Evolutionary conservation across 352 stramenopile genomes (phyloP), one percentile per base, ranked within the genome.

Genomic region (Aphanomyces astaci): DNA sequence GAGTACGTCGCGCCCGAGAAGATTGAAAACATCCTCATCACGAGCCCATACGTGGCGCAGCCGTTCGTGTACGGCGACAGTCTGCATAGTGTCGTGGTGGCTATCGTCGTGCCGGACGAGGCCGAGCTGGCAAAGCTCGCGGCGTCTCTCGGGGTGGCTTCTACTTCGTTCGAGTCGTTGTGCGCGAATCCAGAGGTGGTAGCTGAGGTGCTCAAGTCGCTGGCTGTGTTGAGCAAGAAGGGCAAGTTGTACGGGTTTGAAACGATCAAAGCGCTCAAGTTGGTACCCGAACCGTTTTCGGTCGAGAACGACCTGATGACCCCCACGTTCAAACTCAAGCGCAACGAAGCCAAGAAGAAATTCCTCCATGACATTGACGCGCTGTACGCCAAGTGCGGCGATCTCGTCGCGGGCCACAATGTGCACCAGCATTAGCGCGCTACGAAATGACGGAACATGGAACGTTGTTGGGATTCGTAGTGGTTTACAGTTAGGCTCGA

Each of bases 1-100:
- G 95, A 99, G 79, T 98, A 99, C 75, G 85, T 99, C 2, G 94
- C 96, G 0, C 81, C 96, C 4, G 95, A 99, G 75, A 98, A 98
- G 81, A 94, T 99, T 75, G 96, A 99, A 72, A 96, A 92, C 71
- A 85, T 96, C 10, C 97, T 98, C 75, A 78, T 85, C 56, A 96
- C 96, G 72, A 93, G 79, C 54, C 62, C 73, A 0, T 94, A 98
- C 71, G 88, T 98, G 32, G 88, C 78, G 11, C 92, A 98, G 76
- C 76, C 82, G 19, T 98, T 98, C 74, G 92, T 98, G 0, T 88
- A 98, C 76, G 96, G 96, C 7, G 90, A 98, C 79, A 98, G 90
- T 40, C 84, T 97, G 27, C 86, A 98, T 75, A 96, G 73, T 72
- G 95, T 81, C 68, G 76, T 98, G 3, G 92, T 99, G 10, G 94